phyloP scores from a whole-genome alignment of 768 basidiomycete genomes.

The Termitomyces sp. region DNA sequence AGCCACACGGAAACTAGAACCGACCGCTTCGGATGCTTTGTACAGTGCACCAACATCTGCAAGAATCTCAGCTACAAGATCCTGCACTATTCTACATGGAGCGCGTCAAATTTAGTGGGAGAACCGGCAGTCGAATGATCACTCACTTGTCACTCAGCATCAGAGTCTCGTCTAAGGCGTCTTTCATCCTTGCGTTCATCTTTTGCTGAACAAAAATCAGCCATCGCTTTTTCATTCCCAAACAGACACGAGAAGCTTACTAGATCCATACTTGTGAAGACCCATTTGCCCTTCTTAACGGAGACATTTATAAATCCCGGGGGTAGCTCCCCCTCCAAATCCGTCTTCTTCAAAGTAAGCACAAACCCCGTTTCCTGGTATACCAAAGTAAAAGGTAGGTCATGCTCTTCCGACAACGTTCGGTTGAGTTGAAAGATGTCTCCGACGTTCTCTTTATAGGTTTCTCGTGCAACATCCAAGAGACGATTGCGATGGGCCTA shows the following conservation, averaged over 20 bases:
- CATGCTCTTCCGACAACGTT: conserved; percentile 58
- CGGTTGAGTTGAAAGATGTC: conserved; percentile 77
- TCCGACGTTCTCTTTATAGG: conserved; percentile 88
- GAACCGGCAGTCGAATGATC: not conserved
- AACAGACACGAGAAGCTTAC: conserved; percentile 40
- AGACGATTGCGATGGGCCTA: conserved; percentile 78
- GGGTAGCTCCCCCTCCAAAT: conserved; percentile 67
- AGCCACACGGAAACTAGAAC: conserved; percentile 13
- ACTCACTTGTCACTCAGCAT: conserved; percentile 78
- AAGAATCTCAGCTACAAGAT: conserved; percentile 70
- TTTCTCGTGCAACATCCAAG: conserved; percentile 93
- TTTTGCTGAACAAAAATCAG: conserved; percentile 59
- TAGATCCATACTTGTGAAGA: conserved; percentile 80
- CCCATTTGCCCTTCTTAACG: conserved; percentile 66
- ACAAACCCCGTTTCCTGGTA: conserved; percentile 78
- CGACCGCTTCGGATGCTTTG: conserved; percentile 86
- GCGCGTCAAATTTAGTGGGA: not conserved
- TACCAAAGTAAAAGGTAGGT: conserved; percentile 61
- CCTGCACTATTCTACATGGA: conserved; percentile 67
- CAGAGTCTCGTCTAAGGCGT: conserved; percentile 87
- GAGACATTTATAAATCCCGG: conserved; percentile 68
- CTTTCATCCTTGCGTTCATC: conserved; percentile 85
- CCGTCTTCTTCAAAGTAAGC: conserved; percentile 66
- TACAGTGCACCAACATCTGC: conserved; percentile 78
- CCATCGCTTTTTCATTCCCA: not conserved